Evolutionary conservation across 345 rosid species (phyloP), one percentile per base, ranked within the genome.

Genomic region (Rubroshorea leprosula): DNA sequence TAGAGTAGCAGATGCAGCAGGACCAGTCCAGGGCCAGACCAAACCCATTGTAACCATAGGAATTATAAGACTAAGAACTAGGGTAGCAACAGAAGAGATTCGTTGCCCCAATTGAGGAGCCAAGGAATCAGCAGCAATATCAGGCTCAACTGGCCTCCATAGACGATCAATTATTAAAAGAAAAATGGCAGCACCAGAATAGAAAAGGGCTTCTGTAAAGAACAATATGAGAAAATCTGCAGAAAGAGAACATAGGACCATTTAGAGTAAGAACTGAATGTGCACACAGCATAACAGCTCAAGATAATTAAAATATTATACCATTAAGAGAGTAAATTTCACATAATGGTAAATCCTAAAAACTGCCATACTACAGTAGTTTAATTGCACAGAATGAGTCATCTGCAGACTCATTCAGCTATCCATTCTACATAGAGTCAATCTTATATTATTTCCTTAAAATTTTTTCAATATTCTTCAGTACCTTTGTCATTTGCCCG

Each of bases 1-100:
- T 26, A 90, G 96, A 58, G 99, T 83, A 47, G 99, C 99, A 59
- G 95, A 93, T 60, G 97, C 97, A 43, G 97, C 97, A 31, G 97
- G 99, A 21, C 99, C 96, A 0, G 99, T 93, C 99, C 99, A 93
- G 31, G 99, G 99, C 97, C 96, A 90, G 54, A 90, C 97, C 20
- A 89, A 85, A 54, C 97, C 99, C 99, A 93, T 93, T 24, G 96
- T 93, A 45, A 89, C 92, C 97, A 90, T 79, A 22, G 97, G 96
- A 69, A 85, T 81, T 65, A 83, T 78, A 66, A 93, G 95, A 76
- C 97, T 87, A 44, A 93, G 96, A n/a, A 81, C 96, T 57, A 93
- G 72, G 10, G 85, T 71, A 51, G 97, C 83, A 60, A 89, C 96
- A 51, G 91, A 87, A 62, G 97, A 87, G 62, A 93, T 82, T 54